phyloP scores from a whole-genome alignment of 2,329 filamentous ascomycete genomes.

The Coleophoma cylindrospora region DNA sequence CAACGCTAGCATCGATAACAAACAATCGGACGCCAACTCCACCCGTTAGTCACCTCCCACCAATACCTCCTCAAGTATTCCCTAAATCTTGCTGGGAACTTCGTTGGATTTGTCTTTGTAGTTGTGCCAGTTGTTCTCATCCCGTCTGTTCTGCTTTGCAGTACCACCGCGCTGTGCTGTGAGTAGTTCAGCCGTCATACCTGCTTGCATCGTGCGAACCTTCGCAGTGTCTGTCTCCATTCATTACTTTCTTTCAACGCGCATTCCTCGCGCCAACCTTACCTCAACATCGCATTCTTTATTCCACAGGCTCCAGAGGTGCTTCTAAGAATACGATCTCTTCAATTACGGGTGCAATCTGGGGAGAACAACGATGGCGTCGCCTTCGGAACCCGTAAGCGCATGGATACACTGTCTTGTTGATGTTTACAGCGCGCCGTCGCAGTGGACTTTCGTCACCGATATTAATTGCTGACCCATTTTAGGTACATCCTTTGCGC shows the following conservation, averaged over 20 bases:
- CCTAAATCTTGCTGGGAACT: neutral
- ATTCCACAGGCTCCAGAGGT: neutral
- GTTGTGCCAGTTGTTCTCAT: neutral
- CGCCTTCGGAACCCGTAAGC: conserved; percentile 21
- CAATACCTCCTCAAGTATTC: conserved; percentile 1
- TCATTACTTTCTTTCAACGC: neutral
- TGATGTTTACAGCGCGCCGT: conserved; percentile 5
- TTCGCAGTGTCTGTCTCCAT: neutral
- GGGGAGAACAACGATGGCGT: conserved; percentile 12
- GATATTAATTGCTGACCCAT: neutral
- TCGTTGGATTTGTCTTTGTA: neutral
- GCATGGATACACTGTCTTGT: neutral
- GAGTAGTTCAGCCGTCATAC: neutral
- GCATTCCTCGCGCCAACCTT: neutral
- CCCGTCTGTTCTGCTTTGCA: neutral
- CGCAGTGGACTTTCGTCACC: neutral
- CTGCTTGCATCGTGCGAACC: neutral
- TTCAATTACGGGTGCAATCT: neutral
- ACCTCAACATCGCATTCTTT: neutral
- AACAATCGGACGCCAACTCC: neutral
- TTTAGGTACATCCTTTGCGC: conserved; percentile 69
- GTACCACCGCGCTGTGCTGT: no score
- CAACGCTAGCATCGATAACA: no score
- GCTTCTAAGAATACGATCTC: neutral
- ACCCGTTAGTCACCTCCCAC: neutral